These are phyloP conservation scores for Calonectria henricotiae DNA, from an alignment of 2,329 filamentous ascomycete species.

Conservation along the genomic window DNA sequence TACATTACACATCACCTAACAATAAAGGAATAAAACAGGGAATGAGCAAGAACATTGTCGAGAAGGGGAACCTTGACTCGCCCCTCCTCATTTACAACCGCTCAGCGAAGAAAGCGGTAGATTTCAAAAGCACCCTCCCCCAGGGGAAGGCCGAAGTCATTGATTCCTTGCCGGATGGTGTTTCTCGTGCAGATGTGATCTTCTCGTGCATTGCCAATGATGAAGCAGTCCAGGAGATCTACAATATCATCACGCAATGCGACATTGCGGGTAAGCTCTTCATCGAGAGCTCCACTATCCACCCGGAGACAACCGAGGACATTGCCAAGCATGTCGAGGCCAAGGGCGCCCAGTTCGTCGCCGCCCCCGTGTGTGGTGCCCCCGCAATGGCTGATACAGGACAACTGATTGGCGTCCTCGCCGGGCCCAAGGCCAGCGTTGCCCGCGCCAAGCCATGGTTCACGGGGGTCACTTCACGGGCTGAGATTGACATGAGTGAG, in stretches of 20 bases:
- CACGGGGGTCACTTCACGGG: conserved; percentile 79
- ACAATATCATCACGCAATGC: conserved; percentile 69
- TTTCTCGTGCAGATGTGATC: conserved; percentile 81
- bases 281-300: conserved; percentile 90
- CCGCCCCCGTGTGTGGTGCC: conserved; percentile 79
- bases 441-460: conserved; percentile 79
- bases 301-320: conserved; percentile 83
- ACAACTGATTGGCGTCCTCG: conserved; percentile 81
- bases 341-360: conserved; percentile 82
- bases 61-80: conserved; percentile 80
- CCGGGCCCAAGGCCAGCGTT: conserved; percentile 75
- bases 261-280: conserved; percentile 82
- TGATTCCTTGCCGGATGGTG: conserved; percentile 76
- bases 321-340: conserved; percentile 72
- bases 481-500: conserved; percentile 79
- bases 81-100: conserved; percentile 89
- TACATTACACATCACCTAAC: conserved; percentile 8
- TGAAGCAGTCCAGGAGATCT: conserved; percentile 76
- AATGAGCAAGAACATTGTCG: conserved; percentile 87
- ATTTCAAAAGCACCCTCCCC: conserved; percentile 75
- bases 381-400: conserved; percentile 81
- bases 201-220: conserved; percentile 89
- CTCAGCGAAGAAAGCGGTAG: conserved; percentile 76
- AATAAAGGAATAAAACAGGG: conserved; percentile 66
- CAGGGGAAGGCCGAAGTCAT: conserved; percentile 76